These are phyloP conservation scores for Lachnellula subtilissima DNA, from an alignment of 2,329 filamentous ascomycete species.

Conservation along the genomic window DNA sequence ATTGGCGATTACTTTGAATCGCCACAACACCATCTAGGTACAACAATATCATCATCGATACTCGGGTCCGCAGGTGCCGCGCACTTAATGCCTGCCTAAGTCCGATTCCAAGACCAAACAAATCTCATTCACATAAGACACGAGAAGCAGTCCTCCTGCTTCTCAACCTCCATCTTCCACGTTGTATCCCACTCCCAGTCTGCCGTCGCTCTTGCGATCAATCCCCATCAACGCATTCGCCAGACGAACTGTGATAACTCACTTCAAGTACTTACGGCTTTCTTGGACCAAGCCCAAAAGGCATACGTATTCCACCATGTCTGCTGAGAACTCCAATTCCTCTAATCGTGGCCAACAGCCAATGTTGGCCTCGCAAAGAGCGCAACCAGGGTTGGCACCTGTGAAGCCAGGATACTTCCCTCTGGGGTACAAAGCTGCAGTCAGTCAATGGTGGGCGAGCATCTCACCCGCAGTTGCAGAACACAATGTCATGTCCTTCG, in stretches of 20 bases:
- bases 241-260: slow-evolving; percentile 22
- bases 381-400: slow-evolving; percentile 32
- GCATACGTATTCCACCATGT: slow-evolving; percentile 29
- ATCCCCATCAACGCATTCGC: slow-evolving; percentile 24
- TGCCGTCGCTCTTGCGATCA: slow-evolving; percentile 32
- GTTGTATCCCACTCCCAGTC: slow-evolving; percentile 31
- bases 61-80: neutral
- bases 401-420: slow-evolving; percentile 59
- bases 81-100: slow-evolving; percentile 13
- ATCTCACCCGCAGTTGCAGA: slow-evolving; percentile 81
- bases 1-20: neutral
- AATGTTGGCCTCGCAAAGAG: slow-evolving; percentile 44
- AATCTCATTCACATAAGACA: slow-evolving; percentile 1
- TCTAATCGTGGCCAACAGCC: slow-evolving; percentile 39
- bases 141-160: slow-evolving; percentile 21
- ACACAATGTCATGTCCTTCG: slow-evolving; percentile 77
- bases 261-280: slow-evolving; percentile 26
- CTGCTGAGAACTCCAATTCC: slow-evolving; percentile 21
- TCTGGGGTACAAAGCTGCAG: slow-evolving; percentile 84
- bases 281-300: slow-evolving; percentile 21
- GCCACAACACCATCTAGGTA: slow-evolving; percentile 1
- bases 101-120: slow-evolving; percentile 14
- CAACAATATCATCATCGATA: slow-evolving; percentile 3
- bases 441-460: slow-evolving; percentile 89
- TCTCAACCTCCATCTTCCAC: slow-evolving; percentile 27